Evolutionary conservation across 306 rosid species (phyloP), one percentile per base, ranked within the genome.

Genomic region (Mimosa bimucronata): DNA sequence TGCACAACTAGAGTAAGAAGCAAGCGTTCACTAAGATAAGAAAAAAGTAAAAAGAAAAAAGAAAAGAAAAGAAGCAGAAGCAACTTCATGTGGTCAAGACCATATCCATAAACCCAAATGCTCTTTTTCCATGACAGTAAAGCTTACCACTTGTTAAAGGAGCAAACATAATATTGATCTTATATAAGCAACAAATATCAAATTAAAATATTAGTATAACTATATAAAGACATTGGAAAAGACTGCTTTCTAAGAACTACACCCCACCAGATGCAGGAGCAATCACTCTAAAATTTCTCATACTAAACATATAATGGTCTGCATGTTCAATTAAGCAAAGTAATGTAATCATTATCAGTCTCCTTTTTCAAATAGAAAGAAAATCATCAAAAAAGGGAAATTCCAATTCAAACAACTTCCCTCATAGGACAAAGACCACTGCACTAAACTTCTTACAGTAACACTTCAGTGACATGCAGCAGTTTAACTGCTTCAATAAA

Each of bases 331-430:
- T 61, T 26, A 48, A 78, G 83, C 75, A 74, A 28, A 37, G 23
- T n/a, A 34, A 55, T 19, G 26, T 25, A 13, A 23, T 66, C 68
- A 41, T 78, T 66, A 38, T 57, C 40, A 37, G 53, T 41, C 73
- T 64, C 30, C 21, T 48, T 79, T 9, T 46, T 29, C 37, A 77
- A 68, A 18, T 19, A 45, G 14, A 45, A 60, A 48, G n/a, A 75
- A 52, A 48, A 71, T 6, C 77, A 71, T 66, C 57, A 52, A 19
- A 37, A 71, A 52, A 45, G 46, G 52, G 68, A n/a, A 79, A 66
- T 61, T 37, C 38, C 31, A 41, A 60, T 68, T 15, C n/a, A 58
- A 58, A 30, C 7, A 58, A 23, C 65, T 10, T 57, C 15, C 15
- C 62, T 18, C 29, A 21, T 52, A 77, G 9, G n/a, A 29, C 15